Evolutionary conservation across 176 grass and related monocot genomes (phyloP).

Genomic region (Hordeum marinum): DNA sequence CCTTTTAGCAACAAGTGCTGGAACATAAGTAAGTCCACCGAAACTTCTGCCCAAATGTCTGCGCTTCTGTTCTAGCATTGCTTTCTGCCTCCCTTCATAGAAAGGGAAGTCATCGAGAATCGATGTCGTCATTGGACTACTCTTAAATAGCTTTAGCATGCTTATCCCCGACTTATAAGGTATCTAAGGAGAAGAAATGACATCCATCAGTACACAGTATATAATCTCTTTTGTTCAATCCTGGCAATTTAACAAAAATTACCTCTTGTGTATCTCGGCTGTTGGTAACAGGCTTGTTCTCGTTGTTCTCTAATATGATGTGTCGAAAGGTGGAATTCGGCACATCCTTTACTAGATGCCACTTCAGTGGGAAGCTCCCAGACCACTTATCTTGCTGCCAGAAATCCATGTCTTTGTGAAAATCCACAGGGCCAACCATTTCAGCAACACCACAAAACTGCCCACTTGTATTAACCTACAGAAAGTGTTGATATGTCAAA

Average conservation of each 20-base stretch:
- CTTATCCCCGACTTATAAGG: conserved; percentile 54
- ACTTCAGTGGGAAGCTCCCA: conserved; percentile 70
- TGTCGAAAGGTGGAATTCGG: conserved; percentile 58
- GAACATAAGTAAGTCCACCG: conserved; percentile 29
- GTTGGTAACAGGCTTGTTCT: conserved; percentile 82
- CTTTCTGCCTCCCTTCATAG: conserved; percentile 63
- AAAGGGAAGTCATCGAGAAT: conserved; percentile 73
- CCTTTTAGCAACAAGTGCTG: conserved; percentile 40
- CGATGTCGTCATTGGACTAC: conserved; percentile 42
- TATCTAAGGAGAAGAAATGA: conserved; percentile 36
- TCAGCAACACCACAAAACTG: conserved; percentile 76
- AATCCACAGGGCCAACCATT: conserved; percentile 71
- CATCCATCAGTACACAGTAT: background rate
- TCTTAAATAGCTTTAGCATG: conserved; percentile 71
- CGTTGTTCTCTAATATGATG: conserved; percentile 72
- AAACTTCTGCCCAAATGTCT: conserved; percentile 35
- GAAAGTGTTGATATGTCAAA: background rate
- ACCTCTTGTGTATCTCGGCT: conserved; percentile 90
- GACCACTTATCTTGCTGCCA: conserved; percentile 93
- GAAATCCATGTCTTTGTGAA: conserved; percentile 72
- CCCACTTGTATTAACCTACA: conserved; percentile 68
- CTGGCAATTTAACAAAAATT: background rate
- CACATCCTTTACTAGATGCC: conserved; percentile 83
- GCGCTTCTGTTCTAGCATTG: conserved; percentile 66
- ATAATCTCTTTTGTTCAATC: background rate